Evolutionary conservation across 345 rosid genomes (phyloP).

Genomic region (Bruguiera parviflora): DNA sequence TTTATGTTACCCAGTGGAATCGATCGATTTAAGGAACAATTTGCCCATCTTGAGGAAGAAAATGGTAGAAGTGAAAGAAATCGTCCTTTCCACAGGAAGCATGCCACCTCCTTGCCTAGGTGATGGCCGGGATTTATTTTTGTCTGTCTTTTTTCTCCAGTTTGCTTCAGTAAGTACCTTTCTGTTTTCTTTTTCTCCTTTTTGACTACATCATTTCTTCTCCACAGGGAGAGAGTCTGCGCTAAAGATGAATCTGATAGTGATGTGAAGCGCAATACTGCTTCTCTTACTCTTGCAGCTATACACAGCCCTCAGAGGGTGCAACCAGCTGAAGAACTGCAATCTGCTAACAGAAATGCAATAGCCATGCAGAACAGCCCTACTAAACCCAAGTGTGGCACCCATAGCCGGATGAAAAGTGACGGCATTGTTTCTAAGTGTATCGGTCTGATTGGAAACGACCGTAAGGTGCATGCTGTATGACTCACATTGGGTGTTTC

Average conservation of each 20-base stretch:
- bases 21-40: conserved; percentile 77
- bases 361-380: conserved; percentile 33
- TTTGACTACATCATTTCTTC: background rate
- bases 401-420: conserved; percentile 54
- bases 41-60: conserved; percentile 81
- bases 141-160: background rate
- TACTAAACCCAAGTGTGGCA: conserved; percentile 34
- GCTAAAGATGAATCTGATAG: conserved; percentile 37
- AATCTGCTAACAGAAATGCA: conserved; percentile 37
- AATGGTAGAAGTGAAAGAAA: conserved; percentile 46
- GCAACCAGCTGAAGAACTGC: conserved; percentile 24
- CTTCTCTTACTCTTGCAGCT: conserved; percentile 44
- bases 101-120: conserved; percentile 81
- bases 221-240: conserved; percentile 65
- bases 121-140: conserved; percentile 16
- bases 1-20: conserved; percentile 47
- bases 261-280: conserved; percentile 27
- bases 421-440: conserved; percentile 70
- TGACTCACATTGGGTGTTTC: conserved; percentile 2
- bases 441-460: conserved; percentile 38
- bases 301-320: conserved; percentile 18
- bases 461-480: conserved; percentile 27
- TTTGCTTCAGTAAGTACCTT: background rate
- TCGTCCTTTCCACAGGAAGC: conserved; percentile 59
- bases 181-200: background rate